Conservation (phyloP, 805 yeast genomes). For the Candida verbasci region DNA sequence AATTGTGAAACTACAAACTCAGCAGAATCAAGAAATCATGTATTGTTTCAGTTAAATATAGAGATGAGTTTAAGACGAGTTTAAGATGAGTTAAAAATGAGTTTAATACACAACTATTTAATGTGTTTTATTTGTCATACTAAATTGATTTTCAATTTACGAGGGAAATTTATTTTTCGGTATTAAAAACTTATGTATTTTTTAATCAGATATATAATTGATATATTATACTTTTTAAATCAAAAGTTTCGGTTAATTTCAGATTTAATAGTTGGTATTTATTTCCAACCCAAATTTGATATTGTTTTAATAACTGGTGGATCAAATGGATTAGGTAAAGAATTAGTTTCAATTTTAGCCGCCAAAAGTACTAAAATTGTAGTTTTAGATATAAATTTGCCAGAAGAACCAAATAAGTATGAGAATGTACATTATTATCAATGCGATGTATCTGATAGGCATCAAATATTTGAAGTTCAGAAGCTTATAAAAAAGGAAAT, state of each 20-base stretch:
- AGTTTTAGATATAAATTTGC: constrained; percentile 58
- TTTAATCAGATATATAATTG: constrained; percentile 1
- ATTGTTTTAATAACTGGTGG: constrained; percentile 84
- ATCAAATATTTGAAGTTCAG: constrained; percentile 40
- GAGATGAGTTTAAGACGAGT: too few species aligned
- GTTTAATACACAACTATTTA: too few species aligned
- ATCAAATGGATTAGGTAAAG: constrained; percentile 69
- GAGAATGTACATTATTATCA: constrained; percentile 48
- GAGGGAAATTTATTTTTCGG: too few species aligned
- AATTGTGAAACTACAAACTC: too few species aligned
- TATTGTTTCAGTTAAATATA: too few species aligned
- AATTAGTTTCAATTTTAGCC: constrained; percentile 47
- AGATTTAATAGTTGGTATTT: constrained; percentile 44
- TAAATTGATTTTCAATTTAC: too few species aligned
- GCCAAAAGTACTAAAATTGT: constrained; percentile 48
- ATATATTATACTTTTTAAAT: constrained; percentile 10
- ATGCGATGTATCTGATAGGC: constrained; percentile 66
- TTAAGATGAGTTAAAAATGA: too few species aligned
- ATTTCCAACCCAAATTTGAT: constrained; percentile 51
- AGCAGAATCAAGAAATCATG: too few species aligned
- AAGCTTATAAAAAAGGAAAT: constrained; percentile 38
- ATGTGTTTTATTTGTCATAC: too few species aligned
- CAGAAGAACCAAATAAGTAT: constrained; percentile 26
- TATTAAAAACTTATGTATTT: too few species aligned
- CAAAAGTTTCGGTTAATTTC: constrained; percentile 26